Evolutionary conservation across 176 grass and related monocot species (phyloP).

Genomic region (sorghum (Sorghum bicolor)): DNA sequence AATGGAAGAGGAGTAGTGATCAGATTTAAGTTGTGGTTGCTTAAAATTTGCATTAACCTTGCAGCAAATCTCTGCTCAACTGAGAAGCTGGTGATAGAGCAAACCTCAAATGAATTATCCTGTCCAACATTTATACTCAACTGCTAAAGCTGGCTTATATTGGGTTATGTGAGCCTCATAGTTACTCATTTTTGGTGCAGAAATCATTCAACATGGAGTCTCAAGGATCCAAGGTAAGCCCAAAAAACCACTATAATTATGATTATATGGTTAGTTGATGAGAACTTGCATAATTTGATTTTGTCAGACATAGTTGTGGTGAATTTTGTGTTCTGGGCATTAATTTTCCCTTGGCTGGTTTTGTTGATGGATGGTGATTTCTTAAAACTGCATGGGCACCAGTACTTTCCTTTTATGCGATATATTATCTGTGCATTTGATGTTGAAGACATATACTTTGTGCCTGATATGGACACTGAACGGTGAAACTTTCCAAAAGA

Average conservation of each 20-base stretch:
- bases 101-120: background rate
- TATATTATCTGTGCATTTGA: background rate
- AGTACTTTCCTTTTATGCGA: background rate
- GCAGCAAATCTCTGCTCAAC: background rate
- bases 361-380: background rate
- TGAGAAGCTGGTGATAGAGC: background rate
- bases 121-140: background rate
- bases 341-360: background rate
- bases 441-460: background rate
- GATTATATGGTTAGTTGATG: background rate
- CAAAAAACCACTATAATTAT: background rate
- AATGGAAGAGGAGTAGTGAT: background rate
- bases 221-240: slow-evolving; percentile 67
- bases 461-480: background rate
- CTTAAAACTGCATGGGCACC: background rate
- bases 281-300: background rate
- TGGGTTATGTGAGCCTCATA: background rate
- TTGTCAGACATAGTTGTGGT: background rate
- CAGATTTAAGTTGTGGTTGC: background rate
- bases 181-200: slow-evolving; percentile 41
- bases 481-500: background rate
- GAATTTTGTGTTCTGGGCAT: background rate
- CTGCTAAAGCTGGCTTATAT: background rate
- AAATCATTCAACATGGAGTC: slow-evolving; percentile 59
- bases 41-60: background rate